Evolutionary conservation across 352 stramenopile genomes (phyloP).

Genomic region (Phytopythium litorale): DNA sequence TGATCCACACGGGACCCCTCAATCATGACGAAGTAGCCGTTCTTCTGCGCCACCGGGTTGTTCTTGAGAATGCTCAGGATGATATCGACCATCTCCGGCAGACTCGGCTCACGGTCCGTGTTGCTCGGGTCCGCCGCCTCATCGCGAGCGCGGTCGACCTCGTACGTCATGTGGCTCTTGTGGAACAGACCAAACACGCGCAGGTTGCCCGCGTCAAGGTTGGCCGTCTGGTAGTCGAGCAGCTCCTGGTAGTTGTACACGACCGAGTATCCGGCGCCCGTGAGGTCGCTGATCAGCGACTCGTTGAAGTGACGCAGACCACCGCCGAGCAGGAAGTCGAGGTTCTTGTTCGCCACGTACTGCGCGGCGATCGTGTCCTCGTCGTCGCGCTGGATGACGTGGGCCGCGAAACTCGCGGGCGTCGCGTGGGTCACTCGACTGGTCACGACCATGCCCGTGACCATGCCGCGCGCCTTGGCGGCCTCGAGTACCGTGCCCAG

Average conservation of each 20-base stretch:
- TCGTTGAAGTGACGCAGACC: slow-evolving; percentile 51
- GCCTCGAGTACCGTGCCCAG: slow-evolving; percentile 61
- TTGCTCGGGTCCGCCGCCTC: slow-evolving; percentile 27
- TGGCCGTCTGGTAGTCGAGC: slow-evolving; percentile 41
- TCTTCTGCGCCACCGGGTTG: slow-evolving; percentile 65
- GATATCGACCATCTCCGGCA: slow-evolving; percentile 62
- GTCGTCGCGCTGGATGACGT: slow-evolving; percentile 47
- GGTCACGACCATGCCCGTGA: slow-evolving; percentile 67
- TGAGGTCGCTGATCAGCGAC: slow-evolving; percentile 36
- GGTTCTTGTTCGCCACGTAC: slow-evolving; percentile 64
- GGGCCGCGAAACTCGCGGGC: slow-evolving; percentile 46
- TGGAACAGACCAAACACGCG: slow-evolving; percentile 59
- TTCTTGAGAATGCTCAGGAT: slow-evolving; percentile 58
- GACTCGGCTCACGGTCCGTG: slow-evolving; percentile 40
- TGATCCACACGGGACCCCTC: slow-evolving; percentile 71
- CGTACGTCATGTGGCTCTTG: slow-evolving; percentile 64
- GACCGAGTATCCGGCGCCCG: slow-evolving; percentile 40
- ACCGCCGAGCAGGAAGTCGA: slow-evolving; percentile 59
- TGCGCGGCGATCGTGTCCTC: slow-evolving; percentile 55
- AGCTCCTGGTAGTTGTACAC: slow-evolving; percentile 54
- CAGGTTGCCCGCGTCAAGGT: slow-evolving; percentile 42
- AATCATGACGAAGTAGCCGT: slow-evolving; percentile 77
- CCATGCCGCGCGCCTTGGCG: slow-evolving; percentile 56
- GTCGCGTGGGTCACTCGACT: slow-evolving; percentile 63
- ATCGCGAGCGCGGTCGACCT: slow-evolving; percentile 51